Conservation (phyloP, 1,284 basidiomycete genomes). For the Tetrapyrgos nigripes region DNA sequence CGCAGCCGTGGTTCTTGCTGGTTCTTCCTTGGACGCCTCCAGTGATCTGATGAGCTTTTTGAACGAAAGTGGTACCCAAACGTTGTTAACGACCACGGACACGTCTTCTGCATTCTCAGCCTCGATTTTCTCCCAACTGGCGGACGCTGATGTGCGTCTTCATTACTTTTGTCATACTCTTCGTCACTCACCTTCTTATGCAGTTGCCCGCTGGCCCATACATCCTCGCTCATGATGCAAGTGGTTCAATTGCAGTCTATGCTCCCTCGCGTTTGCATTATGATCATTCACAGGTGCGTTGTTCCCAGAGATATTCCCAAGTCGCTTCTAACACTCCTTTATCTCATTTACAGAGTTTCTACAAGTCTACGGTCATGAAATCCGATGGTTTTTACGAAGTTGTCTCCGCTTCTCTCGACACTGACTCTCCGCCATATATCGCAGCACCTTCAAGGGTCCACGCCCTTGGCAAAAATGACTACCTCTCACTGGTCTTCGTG, state of each 20-base stretch:
- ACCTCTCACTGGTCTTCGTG: conserved; percentile 13
- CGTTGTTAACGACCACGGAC: too few species aligned
- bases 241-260: neutral
- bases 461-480: conserved; percentile 18
- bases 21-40: too few species aligned
- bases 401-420: conserved; percentile 16
- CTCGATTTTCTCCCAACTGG: too few species aligned
- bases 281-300: too few species aligned
- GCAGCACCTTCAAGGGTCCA: conserved; percentile 14
- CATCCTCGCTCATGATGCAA: neutral
- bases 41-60: too few species aligned
- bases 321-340: too few species aligned
- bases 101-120: too few species aligned
- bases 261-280: neutral
- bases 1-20: neutral
- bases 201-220: neutral
- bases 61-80: too few species aligned
- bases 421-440: conserved; percentile 19
- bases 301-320: too few species aligned
- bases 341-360: conserved; percentile 15
- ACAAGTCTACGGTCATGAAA: conserved; percentile 10
- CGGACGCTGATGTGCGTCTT: neutral
- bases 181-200: neutral
- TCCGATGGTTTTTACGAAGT: conserved; percentile 14
- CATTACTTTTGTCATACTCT: neutral